These are phyloP conservation scores for Opeltia flavorubescens DNA, from an alignment of 495 filamentous ascomycete species.

Conservation along the genomic window DNA sequence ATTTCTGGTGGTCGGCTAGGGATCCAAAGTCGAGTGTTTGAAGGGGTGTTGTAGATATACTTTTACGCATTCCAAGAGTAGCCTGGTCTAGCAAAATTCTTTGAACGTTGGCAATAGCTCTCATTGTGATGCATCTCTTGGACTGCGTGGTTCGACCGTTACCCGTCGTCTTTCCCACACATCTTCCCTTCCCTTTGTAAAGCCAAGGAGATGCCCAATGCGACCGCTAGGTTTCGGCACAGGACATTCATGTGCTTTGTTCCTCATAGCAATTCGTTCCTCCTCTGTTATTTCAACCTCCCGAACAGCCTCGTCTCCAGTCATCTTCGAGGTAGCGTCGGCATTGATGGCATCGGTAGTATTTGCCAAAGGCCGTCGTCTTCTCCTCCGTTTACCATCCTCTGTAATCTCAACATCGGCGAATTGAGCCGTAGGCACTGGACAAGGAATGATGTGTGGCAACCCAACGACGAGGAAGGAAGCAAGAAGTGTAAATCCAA, in stretches of 20 bases:
- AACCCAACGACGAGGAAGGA: constrained; percentile 84
- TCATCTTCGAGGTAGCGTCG: too few species aligned
- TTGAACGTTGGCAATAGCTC: too few species aligned
- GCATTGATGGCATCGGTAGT: constrained; percentile 24
- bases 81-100: too few species aligned
- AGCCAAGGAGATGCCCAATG: constrained; percentile 60
- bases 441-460: constrained; percentile 88
- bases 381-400: constrained; percentile 20
- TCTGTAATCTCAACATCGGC: constrained; percentile 50
- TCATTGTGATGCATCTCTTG: too few species aligned
- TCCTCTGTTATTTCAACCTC: constrained; percentile 17
- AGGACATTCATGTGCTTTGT: constrained; percentile 46
- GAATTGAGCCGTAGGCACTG: constrained; percentile 59
- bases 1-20: constrained; percentile 11
- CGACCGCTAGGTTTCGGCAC: constrained; percentile 72
- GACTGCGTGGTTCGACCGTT: too few species aligned
- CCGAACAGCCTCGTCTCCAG: constrained; percentile 24
- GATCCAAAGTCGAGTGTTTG: too few species aligned
- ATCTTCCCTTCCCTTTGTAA: constrained; percentile 21
- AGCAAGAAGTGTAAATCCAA: constrained; percentile 83
- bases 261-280: constrained; percentile 15
- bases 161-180: too few species aligned
- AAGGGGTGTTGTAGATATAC: too few species aligned
- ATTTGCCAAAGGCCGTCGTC: constrained; percentile 2
- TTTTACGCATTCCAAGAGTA: too few species aligned